phyloP scores from a whole-genome alignment of 768 basidiomycete genomes.

The Termitomyces sp. region DNA sequence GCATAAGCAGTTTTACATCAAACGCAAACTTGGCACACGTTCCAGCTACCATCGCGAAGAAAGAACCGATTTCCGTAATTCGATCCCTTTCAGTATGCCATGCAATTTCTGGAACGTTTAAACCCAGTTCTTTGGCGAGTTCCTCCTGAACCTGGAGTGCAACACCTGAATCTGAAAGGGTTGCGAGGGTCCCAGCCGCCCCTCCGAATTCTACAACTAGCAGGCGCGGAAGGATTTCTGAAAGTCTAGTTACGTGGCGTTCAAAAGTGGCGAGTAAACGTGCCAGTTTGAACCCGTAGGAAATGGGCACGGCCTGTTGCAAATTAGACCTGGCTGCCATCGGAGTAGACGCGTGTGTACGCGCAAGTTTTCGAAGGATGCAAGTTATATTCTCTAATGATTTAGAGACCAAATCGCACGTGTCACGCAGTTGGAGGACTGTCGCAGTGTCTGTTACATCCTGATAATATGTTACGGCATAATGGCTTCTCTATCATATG shows the following conservation, averaged over 20 bases:
- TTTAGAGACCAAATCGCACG: conserved; percentile 26
- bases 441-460: conserved; percentile 47
- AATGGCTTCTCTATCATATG: background rate
- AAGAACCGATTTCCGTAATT: conserved; percentile 37
- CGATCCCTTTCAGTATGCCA: conserved; percentile 41
- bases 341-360: conserved; percentile 28
- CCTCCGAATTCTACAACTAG: conserved; percentile 40
- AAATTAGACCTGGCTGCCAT: conserved; percentile 45
- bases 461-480: conserved; percentile 18
- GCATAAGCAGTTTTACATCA: conserved; percentile 42
- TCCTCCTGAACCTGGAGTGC: conserved; percentile 28
- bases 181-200: conserved; percentile 41
- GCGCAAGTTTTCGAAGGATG: conserved; percentile 23
- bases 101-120: conserved; percentile 27
- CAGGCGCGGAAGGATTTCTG: conserved; percentile 30
- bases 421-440: conserved; percentile 35
- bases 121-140: conserved; percentile 22
- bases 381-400: conserved; percentile 24
- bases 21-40: conserved; percentile 42
- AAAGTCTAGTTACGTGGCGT: conserved; percentile 32
- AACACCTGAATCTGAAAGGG: conserved; percentile 32
- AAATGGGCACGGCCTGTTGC: conserved; percentile 43
- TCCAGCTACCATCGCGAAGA: conserved; percentile 38
- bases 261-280: conserved; percentile 38
- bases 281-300: conserved; percentile 42